Base-by-base conservation (phyloP, 306 rosid species). In the Vigna reflexopilosa region DNA sequence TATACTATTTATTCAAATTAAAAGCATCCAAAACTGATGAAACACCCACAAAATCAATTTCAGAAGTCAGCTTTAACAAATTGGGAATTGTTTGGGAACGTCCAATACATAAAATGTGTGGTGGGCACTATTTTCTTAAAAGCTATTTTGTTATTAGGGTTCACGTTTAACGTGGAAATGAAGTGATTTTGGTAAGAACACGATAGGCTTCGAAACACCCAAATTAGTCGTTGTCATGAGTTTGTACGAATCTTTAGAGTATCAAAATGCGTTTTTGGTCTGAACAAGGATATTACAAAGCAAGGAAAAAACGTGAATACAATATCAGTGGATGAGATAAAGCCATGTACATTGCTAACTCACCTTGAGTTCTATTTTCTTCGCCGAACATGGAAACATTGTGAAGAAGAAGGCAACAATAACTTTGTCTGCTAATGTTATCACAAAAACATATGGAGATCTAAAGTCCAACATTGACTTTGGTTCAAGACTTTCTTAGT, bases 251-350 rank as follows among this genome's bases (percentile, higher is more conserved):
- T 30, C 67, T 15, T 2, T 12, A 15, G 11, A 62, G 67, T 15
- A 32, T 12, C 12, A 12, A 42, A 32, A 6, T 14, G 50, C 17
- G 64, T 72, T n/a, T 48, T 72, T 34, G 22, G 20, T 55, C 6
- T 20, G 54, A 55, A 34, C 19, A 17, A 17, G 15, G 67, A 48
- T 30, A 6, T 15, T 6, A 11, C 9, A 52, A 3, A 17, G 11
- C 0, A 44, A 12, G 17, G 54, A 79, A 17, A 79, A 65, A 50
- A 34, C 38, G 10, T 7, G 19, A 20, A 15, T 51, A 30, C 12
- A 20, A 55, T 8, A 16, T 59, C 19, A 55, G 75, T 80, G 83
- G 75, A 66, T 42, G 51, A 17, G 40, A 80, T 42, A 13, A 5
- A 72, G 72, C 74, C 75, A 54, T 65, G 66, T 52, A 19, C 17